Evolutionary conservation across 2,329 filamentous ascomycete genomes (phyloP), one percentile per base, ranked within the genome.

Genomic region (Neocatenulostroma microsporum): DNA sequence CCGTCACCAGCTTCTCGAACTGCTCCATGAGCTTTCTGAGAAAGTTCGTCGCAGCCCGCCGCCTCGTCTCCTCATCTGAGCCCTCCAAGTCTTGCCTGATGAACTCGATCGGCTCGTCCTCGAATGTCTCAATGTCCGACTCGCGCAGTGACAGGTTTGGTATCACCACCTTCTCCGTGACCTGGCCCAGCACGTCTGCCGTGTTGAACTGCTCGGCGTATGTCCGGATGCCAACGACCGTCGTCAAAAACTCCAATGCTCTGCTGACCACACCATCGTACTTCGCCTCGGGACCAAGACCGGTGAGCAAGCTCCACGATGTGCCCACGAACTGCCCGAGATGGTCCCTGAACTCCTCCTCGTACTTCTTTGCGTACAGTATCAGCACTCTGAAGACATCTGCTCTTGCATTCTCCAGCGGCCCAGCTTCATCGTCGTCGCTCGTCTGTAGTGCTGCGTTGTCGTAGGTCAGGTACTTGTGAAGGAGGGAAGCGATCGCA

Each of bases 101-200:
- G 58, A 94, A 98, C 62, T 98, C 91, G 48, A 98, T 98, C 0
- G 91, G 91, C 66, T 98, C 93, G 57, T 98, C 93, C 58, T 98
- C 91, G 51, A 98, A 96, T 48, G 94, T 74, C 60, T 98, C 91
- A 37, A 94, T 75, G 48, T 98, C 93, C 0, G 88, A 91, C 54
- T 95, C 91, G 48, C 93, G 79, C 42, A 98, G 68, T 12, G 83
- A 82, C 40, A 98, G 78, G 54, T 98, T 98, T 8, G 91, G 89
- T 46, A 98, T 66, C 39, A 98, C 84, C 40, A 96, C 91, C 65
- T 94, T 94, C 60, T 96, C 87, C 8, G 95, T 84, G 36, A 98
- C 84, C 58, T 94, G 83, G 13, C 79, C 78, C 23, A 96, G 68
- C 3, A 85, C 81, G 4, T 74, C 73, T 53, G 87, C 76, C 49